Evolutionary conservation across 768 basidiomycete species (phyloP).

Genomic region (Lactarius hatsudake): DNA sequence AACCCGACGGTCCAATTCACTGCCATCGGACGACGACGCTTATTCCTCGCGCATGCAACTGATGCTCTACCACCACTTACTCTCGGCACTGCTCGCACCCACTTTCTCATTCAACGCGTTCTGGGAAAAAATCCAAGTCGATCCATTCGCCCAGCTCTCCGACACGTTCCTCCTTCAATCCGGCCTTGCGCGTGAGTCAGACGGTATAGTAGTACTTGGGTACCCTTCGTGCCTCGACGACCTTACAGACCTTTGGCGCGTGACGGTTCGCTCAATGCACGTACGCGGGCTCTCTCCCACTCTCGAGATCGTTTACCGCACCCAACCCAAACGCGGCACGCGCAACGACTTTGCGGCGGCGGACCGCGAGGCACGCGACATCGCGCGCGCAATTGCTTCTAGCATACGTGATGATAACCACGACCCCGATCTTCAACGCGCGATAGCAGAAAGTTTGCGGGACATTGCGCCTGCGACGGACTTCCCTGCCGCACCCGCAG

Average conservation of each 20-base stretch:
- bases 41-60: conserved; percentile 63
- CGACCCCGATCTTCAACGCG: conserved; percentile 26
- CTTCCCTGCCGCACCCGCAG: no score
- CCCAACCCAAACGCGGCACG: conserved; percentile 19
- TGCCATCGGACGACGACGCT: conserved; percentile 61
- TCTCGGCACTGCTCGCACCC: conserved; percentile 47
- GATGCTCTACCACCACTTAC: conserved; percentile 72
- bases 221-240: conserved; percentile 32
- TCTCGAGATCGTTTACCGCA: conserved; percentile 53
- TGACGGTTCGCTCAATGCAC: conserved; percentile 28
- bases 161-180: conserved; percentile 42
- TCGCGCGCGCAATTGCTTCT: conserved; percentile 47
- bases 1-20: conserved; percentile 48
- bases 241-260: conserved; percentile 36
- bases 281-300: conserved; percentile 39
- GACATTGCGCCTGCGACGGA: conserved; percentile 13
- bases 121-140: conserved; percentile 48
- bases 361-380: conserved; percentile 41
- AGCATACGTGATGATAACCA: conserved; percentile 38
- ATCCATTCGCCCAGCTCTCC: conserved; percentile 49
- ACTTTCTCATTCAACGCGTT: conserved; percentile 50
- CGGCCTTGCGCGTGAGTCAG: conserved; percentile 25
- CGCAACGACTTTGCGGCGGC: background rate
- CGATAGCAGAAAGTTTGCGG: conserved; percentile 29
- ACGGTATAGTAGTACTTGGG: conserved; percentile 9